Evolutionary conservation across 1,284 basidiomycete species (phyloP).

Genomic region (Trichosporon faecale): DNA sequence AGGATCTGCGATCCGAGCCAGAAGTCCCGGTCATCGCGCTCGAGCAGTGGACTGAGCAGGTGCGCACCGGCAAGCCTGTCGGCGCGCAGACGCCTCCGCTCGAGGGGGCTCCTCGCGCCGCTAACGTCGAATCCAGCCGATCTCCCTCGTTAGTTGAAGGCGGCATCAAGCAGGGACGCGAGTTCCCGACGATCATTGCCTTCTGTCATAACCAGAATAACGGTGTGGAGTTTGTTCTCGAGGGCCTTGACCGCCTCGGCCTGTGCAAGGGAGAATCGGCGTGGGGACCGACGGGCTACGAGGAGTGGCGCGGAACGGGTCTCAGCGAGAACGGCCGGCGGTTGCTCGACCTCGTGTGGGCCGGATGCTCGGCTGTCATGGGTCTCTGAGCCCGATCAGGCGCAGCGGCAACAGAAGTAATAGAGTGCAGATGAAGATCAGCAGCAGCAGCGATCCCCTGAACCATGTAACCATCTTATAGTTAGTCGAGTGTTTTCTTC

Average conservation of each 20-base stretch:
- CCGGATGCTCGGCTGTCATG: conserved; percentile 49
- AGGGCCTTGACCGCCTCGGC: conserved; percentile 50
- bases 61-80: conserved; percentile 24
- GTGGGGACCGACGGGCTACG: conserved; percentile 53
- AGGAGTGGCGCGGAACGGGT: conserved; percentile 51
- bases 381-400: conserved; percentile 26
- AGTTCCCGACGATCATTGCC: conserved; percentile 51
- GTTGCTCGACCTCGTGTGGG: conserved; percentile 49
- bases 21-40: conserved; percentile 26
- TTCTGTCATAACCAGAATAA: conserved; percentile 50
- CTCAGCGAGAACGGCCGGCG: conserved; percentile 47
- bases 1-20: conserved; percentile 40
- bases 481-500: not conserved
- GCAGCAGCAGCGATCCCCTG: not conserved
- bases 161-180: conserved; percentile 29
- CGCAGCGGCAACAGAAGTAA: not conserved
- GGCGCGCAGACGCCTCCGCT: conserved; percentile 22
- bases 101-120: not conserved
- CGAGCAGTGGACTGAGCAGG: conserved; percentile 29
- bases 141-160: conserved; percentile 15
- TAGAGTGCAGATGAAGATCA: not conserved
- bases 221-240: conserved; percentile 52
- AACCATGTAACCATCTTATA: not conserved
- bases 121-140: not conserved
- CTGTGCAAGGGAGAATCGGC: conserved; percentile 49